A percentile compares a stretch with the other conserved stretches of the same genome.
phyloP scores from a whole-genome alignment of 1,284 basidiomycete species.

The Microbotryomycetes sp. region DNA sequence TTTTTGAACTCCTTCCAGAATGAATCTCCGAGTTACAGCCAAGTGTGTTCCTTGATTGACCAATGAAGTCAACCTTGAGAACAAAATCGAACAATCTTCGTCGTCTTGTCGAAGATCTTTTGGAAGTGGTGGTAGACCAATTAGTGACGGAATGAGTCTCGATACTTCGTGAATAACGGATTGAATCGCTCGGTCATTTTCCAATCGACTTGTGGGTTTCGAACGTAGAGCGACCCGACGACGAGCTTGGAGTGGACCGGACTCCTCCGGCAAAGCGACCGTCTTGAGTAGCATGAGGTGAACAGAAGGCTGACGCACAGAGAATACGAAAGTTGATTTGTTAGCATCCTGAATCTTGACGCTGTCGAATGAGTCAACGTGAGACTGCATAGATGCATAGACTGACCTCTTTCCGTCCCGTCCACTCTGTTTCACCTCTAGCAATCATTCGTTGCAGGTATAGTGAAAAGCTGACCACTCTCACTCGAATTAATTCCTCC shows the following conservation, averaged over 20 bases:
- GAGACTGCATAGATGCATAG: neutral
- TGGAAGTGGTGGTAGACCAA: neutral
- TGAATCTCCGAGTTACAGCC: constrained; percentile 11
- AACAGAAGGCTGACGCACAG: neutral
- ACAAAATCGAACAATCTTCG: neutral
- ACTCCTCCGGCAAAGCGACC: constrained; percentile 2
- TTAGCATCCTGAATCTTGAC: too few relatives aligned
- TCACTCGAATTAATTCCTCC: constrained; percentile 24
- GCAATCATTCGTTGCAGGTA: constrained; percentile 34
- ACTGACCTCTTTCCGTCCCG: neutral
- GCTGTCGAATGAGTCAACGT: too few relatives aligned
- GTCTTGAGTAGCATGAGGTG: constrained; percentile 26
- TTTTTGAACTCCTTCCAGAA: constrained; percentile 6
- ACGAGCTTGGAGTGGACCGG: neutral
- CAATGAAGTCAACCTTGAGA: neutral
- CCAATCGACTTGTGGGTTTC: neutral
- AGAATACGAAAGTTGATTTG: neutral
- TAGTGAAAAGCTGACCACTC: constrained; percentile 19
- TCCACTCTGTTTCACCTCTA: constrained; percentile 27
- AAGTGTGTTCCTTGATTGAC: constrained; percentile 15
- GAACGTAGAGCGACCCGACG: neutral
- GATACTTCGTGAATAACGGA: constrained; percentile 1
- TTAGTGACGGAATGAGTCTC: neutral
- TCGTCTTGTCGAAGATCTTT: neutral
- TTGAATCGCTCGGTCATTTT: neutral